Evolutionary conservation across 768 basidiomycete species (phyloP).

Genomic region (Mycena crocata): DNA sequence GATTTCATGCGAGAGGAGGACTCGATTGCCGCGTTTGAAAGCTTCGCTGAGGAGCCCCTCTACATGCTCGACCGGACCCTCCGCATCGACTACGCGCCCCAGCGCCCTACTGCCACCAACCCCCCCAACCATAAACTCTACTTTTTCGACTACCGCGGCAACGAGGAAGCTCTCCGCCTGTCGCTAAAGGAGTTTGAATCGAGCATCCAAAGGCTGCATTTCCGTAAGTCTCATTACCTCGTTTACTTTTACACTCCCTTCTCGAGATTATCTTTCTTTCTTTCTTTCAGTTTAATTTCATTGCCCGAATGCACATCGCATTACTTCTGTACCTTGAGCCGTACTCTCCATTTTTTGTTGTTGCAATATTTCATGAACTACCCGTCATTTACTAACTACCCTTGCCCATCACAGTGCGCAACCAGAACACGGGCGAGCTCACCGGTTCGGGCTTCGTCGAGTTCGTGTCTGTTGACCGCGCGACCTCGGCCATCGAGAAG

Average conservation of each 20-base stretch:
- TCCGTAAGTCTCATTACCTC: conserved; percentile 27
- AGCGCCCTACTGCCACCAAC: not conserved
- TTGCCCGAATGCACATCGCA: no score
- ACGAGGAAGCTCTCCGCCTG: conserved; percentile 40
- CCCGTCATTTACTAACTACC: no score
- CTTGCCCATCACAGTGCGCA: conserved; percentile 41
- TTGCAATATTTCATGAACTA: no score
- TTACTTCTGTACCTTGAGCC: no score
- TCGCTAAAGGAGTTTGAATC: conserved; percentile 39
- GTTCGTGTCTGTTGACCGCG: conserved; percentile 57
- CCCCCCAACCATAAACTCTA: conserved; percentile 46
- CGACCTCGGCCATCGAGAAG: conserved; percentile 59
- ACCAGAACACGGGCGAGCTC: conserved; percentile 43
- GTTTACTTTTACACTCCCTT: not conserved
- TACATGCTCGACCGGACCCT: conserved; percentile 60
- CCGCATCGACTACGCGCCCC: conserved; percentile 52
- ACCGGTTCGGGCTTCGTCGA: conserved; percentile 63
- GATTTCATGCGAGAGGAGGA: conserved; percentile 52
- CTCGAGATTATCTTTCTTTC: no score
- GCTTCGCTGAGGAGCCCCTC: conserved; percentile 57
- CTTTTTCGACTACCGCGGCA: conserved; percentile 40
- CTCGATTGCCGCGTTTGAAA: conserved; percentile 50
- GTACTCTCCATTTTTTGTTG: no score
- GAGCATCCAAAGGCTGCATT: conserved; percentile 26
- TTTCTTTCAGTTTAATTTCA: no score